Evolutionary conservation across 1,284 basidiomycete species (phyloP).

Genomic region (Flammula alnicola): DNA sequence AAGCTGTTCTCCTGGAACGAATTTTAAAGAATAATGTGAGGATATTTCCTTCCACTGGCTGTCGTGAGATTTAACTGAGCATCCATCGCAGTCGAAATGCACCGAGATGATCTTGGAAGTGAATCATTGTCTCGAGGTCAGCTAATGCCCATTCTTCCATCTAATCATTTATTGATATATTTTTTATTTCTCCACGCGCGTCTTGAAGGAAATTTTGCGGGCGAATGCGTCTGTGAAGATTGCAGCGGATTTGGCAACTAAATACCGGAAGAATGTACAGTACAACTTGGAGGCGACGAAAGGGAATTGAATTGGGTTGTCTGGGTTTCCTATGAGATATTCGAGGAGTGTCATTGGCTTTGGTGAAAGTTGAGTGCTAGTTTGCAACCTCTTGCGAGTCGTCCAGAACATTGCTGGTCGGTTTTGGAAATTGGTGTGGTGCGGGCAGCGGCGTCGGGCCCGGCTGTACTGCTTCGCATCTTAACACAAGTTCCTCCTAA

Average conservation of each 20-base stretch:
- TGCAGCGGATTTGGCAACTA: conserved; percentile 77
- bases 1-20: conserved; percentile 86
- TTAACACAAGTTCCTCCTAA: too few species aligned
- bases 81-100: conserved; percentile 65
- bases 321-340: too few species aligned
- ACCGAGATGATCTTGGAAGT: conserved; percentile 82
- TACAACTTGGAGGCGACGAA: conserved; percentile 81
- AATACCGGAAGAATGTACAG: conserved; percentile 85
- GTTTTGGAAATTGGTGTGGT: too few species aligned
- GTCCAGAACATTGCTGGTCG: too few species aligned
- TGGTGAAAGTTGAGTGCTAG: too few species aligned
- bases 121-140: conserved; percentile 76
- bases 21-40: conserved; percentile 89
- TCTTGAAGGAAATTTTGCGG: conserved; percentile 65
- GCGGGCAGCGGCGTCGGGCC: too few species aligned
- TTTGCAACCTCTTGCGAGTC: too few species aligned
- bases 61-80: conserved; percentile 5
- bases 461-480: too few species aligned
- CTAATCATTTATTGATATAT: background rate
- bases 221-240: conserved; percentile 75
- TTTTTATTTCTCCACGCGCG: too few species aligned
- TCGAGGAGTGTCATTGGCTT: too few species aligned
- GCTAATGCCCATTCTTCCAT: conserved; percentile 20
- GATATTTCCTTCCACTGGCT: conserved; percentile 15
- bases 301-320: conserved; percentile 29